Base-by-base conservation (phyloP, 2,329 filamentous ascomycete species). In the Mariannaea elegans region DNA sequence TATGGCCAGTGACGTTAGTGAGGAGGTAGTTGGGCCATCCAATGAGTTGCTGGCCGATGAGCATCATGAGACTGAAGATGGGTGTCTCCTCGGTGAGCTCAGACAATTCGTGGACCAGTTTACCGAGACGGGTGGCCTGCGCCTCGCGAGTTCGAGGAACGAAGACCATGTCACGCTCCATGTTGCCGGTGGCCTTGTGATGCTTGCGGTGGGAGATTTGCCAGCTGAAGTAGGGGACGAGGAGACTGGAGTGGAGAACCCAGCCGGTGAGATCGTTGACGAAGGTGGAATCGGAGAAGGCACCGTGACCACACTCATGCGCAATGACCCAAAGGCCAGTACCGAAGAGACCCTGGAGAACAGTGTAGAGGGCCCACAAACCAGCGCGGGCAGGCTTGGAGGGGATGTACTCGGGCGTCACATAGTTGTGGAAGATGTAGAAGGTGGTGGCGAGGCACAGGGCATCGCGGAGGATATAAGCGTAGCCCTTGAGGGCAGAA, bases 181-280 rank as follows among this genome's bases (percentile, higher is more conserved):
- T 89, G 84, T 99, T 88, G 71, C 94, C 95, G 36, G 95, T 99
- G 65, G 94, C 93, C 87, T 98, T 98, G 91, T 99, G 95, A 84
- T 99, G 95, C 88, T 97, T 97, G 83, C 93, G 91, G 82, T 99
- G 95, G 68, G 93, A 97, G 80, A 98, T 94, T 83, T 99, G 97
- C 95, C 95, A 99, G 76, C 93, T 97, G 83, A 97, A 99, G 83
- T 98, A 99, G 19, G 95, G 95, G 47, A 99, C 94, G 56, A 97
- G 84, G 36, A 97, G 87, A 42, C 88, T 78, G 34, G 94, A 97
- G 82, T 98, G 94, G 70, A 92, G 87, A 75, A 97, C 78, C 92
- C 92, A 97, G 72, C 94, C 94, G 59, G 95, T 93, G 23, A 91
- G 87, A 79, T 98, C 93, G 82, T 98, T 98, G 75, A 97, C 80